A percentile compares a stretch with the other conserved stretches of the same genome.
Conservation (phyloP, 1,284 basidiomycete species). For the Inonotus hispidus region DNA sequence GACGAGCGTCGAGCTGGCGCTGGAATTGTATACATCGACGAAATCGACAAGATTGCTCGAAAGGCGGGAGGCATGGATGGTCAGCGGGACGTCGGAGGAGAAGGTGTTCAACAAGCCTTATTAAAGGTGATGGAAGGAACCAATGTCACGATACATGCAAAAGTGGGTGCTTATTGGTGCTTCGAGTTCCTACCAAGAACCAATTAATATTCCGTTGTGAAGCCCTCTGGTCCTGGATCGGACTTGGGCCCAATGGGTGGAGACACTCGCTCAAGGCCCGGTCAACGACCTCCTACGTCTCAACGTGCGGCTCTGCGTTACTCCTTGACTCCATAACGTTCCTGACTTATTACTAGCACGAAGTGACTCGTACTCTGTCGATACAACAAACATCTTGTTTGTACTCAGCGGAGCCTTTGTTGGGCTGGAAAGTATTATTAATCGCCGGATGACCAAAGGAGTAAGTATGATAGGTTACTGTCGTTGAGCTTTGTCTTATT, state of each 20-base stretch:
- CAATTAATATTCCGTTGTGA: not conserved
- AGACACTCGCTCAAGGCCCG: conserved; percentile 43
- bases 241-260: conserved; percentile 24
- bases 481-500: not conserved
- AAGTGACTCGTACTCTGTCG: conserved; percentile 67
- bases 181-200: not conserved
- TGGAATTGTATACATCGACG: conserved; percentile 95
- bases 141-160: conserved; percentile 76
- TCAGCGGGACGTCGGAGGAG: conserved; percentile 89
- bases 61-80: conserved; percentile 62
- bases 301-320: conserved; percentile 30
- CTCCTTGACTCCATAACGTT: not conserved
- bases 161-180: conserved; percentile 28
- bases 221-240: conserved; percentile 2
- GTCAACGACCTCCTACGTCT: conserved; percentile 30
- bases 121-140: conserved; percentile 93
- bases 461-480: conserved; percentile 39
- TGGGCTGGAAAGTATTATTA: conserved; percentile 80
- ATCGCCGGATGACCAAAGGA: conserved; percentile 75
- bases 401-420: conserved; percentile 93
- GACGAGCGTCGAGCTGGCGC: conserved; percentile 82
- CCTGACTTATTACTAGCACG: conserved; percentile 39
- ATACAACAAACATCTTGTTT: conserved; percentile 88
- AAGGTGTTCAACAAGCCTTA: conserved; percentile 93
- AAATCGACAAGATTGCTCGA: conserved; percentile 89